Percentiles rank a stretch among this genome's conserved stretches.
phyloP scores from a whole-genome alignment of 192 early-diverging fungal genomes.

The Backusella psychrophila region DNA sequence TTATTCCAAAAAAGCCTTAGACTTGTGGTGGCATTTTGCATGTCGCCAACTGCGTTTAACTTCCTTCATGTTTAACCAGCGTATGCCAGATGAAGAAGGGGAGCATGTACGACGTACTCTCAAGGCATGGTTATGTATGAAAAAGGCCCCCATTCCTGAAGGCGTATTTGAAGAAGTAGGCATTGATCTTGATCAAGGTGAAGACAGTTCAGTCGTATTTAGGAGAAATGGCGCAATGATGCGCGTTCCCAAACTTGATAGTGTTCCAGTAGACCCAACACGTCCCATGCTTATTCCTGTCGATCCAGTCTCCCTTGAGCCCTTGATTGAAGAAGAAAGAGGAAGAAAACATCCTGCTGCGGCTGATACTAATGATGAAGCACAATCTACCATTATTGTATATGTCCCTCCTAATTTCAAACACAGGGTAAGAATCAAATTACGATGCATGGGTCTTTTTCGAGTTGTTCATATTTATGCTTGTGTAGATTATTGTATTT shows the following conservation, averaged over 20 bases:
- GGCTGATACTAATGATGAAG: constrained; percentile 47
- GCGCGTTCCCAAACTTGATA: constrained; percentile 85
- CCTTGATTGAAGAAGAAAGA: constrained; percentile 59
- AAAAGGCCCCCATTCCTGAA: constrained; percentile 50
- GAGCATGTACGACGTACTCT: constrained; percentile 49
- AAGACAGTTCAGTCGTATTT: constrained; percentile 51
- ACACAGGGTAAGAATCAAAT: constrained; percentile 42
- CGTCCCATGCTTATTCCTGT: constrained; percentile 81
- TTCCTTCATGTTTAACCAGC: constrained; percentile 79
- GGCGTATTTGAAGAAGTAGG: constrained; percentile 46
- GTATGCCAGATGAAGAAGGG: constrained; percentile 74
- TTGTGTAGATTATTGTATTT: constrained; percentile 40
- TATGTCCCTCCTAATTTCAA: constrained; percentile 78
- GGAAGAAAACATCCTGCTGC: constrained; percentile 55
- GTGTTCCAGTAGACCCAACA: constrained; percentile 76
- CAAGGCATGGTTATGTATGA: constrained; percentile 51
- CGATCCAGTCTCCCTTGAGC: constrained; percentile 48
- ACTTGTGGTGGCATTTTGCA: constrained; percentile 71
- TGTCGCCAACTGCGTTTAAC: constrained; percentile 68
- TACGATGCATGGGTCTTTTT: neutral
- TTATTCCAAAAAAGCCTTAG: constrained; percentile 45
- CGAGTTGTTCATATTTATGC: neutral
- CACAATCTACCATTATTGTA: constrained; percentile 70
- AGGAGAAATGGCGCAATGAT: constrained; percentile 62
- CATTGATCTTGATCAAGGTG: constrained; percentile 45